Conservation (phyloP, 2,329 filamentous ascomycete genomes). For the Epichloe sylvatica region DNA sequence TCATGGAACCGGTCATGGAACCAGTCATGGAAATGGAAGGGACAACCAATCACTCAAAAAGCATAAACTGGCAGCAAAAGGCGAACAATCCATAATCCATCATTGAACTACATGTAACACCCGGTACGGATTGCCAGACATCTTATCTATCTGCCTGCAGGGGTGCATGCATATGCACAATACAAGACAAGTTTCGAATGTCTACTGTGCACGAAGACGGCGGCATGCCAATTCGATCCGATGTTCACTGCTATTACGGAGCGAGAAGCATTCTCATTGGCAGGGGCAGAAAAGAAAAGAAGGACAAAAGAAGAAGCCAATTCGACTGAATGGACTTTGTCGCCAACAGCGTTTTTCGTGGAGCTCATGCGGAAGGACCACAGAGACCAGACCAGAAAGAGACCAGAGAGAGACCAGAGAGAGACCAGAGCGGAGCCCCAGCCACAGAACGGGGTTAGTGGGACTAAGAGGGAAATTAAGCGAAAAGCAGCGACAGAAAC, state of each 20-base stretch:
- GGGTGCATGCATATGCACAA: not conserved
- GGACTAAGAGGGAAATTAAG: slow-evolving; percentile 24
- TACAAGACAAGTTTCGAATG: not conserved
- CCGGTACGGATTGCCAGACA: too few relatives aligned
- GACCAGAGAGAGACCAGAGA: not conserved
- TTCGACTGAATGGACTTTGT: too few relatives aligned
- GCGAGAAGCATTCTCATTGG: too few relatives aligned
- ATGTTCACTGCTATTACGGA: too few relatives aligned
- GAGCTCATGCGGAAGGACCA: too few relatives aligned
- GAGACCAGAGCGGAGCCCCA: slow-evolving; percentile 1
- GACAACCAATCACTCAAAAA: too few relatives aligned
- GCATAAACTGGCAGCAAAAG: too few relatives aligned
- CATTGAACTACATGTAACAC: too few relatives aligned
- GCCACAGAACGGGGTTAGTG: slow-evolving; percentile 16
- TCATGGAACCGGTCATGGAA: too few relatives aligned
- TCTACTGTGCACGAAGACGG: not conserved
- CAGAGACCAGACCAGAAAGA: not conserved
- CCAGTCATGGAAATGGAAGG: too few relatives aligned
- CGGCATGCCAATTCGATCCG: too few relatives aligned
- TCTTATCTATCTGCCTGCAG: not conserved
- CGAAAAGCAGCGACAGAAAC: slow-evolving; percentile 20
- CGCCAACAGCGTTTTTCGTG: not conserved
- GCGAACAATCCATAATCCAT: too few relatives aligned
- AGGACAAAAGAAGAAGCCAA: not conserved
- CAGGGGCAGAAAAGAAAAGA: not conserved